Percentiles rank a stretch among this genome's conserved stretches.
Conservation (phyloP, 768 basidiomycete genomes). For the Candolleomyces eurysporus region DNA sequence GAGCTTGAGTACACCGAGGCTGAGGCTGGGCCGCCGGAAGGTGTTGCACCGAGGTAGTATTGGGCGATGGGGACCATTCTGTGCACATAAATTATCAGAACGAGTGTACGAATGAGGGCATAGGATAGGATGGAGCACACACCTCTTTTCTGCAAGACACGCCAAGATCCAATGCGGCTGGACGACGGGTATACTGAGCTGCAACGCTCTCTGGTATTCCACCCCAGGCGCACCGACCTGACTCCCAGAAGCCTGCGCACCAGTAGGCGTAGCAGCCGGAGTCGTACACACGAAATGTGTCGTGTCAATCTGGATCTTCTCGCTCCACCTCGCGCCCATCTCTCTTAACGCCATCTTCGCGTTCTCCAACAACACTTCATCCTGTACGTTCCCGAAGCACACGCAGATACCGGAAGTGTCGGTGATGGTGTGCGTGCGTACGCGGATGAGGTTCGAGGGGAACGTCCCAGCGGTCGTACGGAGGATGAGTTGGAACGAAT, state of each 20-base stretch:
- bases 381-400: slow-evolving; percentile 90
- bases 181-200: slow-evolving; percentile 91
- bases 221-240: slow-evolving; percentile 64
- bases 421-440: slow-evolving; percentile 90
- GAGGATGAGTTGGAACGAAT: slow-evolving; percentile 91
- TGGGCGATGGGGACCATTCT: slow-evolving; percentile 87
- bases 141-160: slow-evolving; percentile 76
- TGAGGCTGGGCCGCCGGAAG: slow-evolving; percentile 40
- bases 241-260: slow-evolving; percentile 54
- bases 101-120: not conserved
- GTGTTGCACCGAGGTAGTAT: slow-evolving; percentile 77
- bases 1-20: slow-evolving; percentile 34
- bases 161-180: slow-evolving; percentile 95
- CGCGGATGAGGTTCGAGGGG: slow-evolving; percentile 78
- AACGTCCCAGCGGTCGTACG: slow-evolving; percentile 91
- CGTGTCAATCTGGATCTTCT: slow-evolving; percentile 95
- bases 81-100: not conserved
- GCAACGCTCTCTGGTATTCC: slow-evolving; percentile 93
- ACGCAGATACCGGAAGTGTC: slow-evolving; percentile 95
- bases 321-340: slow-evolving; percentile 89
- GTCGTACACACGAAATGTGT: slow-evolving; percentile 98
- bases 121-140: slow-evolving; percentile 38
- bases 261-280: slow-evolving; percentile 65
- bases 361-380: slow-evolving; percentile 71
- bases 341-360: slow-evolving; percentile 76